Evolutionary conservation across 257 asterid species (phyloP), one percentile per base, ranked within the genome.

Genomic region (Ballota nigra): DNA sequence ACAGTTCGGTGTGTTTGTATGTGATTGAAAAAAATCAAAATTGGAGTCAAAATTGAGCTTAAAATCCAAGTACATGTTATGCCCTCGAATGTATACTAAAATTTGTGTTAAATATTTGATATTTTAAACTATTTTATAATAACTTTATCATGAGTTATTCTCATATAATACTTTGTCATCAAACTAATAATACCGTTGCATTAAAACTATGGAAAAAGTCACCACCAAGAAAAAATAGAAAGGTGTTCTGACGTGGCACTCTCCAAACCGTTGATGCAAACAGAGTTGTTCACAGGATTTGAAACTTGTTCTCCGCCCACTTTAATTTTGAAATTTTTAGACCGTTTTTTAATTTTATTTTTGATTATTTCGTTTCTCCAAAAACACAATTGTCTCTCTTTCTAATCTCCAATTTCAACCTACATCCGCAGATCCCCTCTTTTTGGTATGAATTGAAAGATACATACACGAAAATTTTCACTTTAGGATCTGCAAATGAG

Each of bases 261-360:
- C 73, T 70, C 51, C 0, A 3, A 18, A 18, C 86, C 82, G 80
- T 77, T 9, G 24, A 28, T 4, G 33, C 31, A 10, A 33, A 56
- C 18, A 18, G 22, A 61, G 34, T 20, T 13, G 70, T 43, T 58
- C 56, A 62, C 72, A 31, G 78, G 83, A 72, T 81, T 63, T 76
- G 77, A 75, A 78, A 43, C 43, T 66, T 8, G 6, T 62, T 16
- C 57, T 68, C 77, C 79, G 77, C 81, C 81, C 80, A 43, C 77
- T 60, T 68, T 66, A 28, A 45, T 53, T 87, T 87, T 85, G 87
- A 87, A 41, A 87, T 78, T 85, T 66, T 70, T 9, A 69, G 81
- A 79, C 87, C 86, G 86, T 81, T 81, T 79, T 52, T 45, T 47
- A n/a, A 5, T n/a, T 49, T 1, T 53, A 8, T 8, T 53, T n/a